A percentile compares a stretch with the other conserved stretches of the same genome.
phyloP scores from a whole-genome alignment of 179 eudicot species.

The Beta corolliflora region DNA sequence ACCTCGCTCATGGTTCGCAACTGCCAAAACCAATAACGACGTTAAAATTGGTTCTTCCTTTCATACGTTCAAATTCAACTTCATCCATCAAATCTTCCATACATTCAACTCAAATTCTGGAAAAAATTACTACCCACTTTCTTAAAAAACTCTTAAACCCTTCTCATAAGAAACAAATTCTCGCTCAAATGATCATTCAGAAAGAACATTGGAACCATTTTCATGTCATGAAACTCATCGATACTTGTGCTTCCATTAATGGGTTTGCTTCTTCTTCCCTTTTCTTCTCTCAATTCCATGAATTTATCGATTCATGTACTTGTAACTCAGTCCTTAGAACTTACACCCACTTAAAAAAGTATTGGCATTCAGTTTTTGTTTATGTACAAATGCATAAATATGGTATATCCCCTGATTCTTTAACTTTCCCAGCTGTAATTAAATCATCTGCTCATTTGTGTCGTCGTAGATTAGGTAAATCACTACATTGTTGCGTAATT shows the following conservation, averaged over 20 bases:
- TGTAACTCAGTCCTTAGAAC: constrained; percentile 28
- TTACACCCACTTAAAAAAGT: constrained; percentile 36
- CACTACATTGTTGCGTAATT: constrained; percentile 38
- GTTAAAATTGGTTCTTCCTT: constrained; percentile 6
- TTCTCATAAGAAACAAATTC: constrained; percentile 31
- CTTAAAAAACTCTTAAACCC: constrained; percentile 27
- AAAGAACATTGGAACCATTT: constrained; percentile 29
- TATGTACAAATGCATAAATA: constrained; percentile 38
- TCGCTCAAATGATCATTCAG: constrained; percentile 32
- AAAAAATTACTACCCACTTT: not conserved
- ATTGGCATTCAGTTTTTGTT: constrained; percentile 34
- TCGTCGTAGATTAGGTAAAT: constrained; percentile 32
- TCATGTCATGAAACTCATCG: constrained; percentile 32
- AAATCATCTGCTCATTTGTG: constrained; percentile 35
- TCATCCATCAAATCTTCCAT: not conserved
- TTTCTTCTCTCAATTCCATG: constrained; percentile 28
- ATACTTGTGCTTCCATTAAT: constrained; percentile 27
- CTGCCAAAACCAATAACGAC: not conserved
- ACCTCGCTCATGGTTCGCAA: not conserved
- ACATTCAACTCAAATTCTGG: constrained; percentile 12
- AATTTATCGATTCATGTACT: constrained; percentile 17
- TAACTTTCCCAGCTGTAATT: constrained; percentile 36
- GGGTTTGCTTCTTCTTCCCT: constrained; percentile 29
- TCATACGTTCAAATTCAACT: constrained; percentile 20
- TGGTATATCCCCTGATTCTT: constrained; percentile 32